These are phyloP conservation scores for Austropuccinia psidii DNA, from an alignment of 1,284 basidiomycete genomes.

Conservation along the genomic window DNA sequence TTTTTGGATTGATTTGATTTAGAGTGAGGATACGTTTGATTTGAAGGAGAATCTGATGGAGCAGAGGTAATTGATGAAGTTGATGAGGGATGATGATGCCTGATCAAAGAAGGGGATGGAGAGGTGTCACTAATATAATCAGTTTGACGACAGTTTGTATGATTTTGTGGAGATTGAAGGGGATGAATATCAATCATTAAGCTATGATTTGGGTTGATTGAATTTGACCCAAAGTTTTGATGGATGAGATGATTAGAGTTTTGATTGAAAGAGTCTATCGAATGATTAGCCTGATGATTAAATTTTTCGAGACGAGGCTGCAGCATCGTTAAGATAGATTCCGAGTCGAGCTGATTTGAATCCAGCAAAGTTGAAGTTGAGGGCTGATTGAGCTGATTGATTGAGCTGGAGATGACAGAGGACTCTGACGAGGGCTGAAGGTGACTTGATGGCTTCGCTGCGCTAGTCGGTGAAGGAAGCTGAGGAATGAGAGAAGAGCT, in stretches of 20 bases:
- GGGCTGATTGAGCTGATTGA: not conserved
- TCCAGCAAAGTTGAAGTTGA: not conserved
- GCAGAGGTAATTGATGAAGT: not conserved
- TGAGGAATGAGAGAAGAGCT: too few relatives aligned
- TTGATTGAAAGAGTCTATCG: not conserved
- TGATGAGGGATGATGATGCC: slow-evolving; percentile 5
- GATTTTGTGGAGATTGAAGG: not conserved
- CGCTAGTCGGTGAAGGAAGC: too few relatives aligned
- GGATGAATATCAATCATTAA: slow-evolving; percentile 8
- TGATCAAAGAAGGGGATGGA: slow-evolving; percentile 32
- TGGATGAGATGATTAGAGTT: not conserved
- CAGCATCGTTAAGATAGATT: too few relatives aligned
- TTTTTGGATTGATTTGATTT: not conserved
- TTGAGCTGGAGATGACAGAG: not conserved
- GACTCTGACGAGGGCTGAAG: slow-evolving; percentile 2
- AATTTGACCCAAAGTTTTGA: not conserved
- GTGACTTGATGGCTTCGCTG: slow-evolving; percentile 1
- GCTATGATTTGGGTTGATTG: not conserved
- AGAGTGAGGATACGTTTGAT: not conserved
- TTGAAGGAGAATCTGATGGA: not conserved
- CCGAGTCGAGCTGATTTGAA: not conserved
- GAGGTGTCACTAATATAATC: not conserved
- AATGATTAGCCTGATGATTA: not conserved
- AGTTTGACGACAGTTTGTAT: not conserved
- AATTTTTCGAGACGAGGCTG: too few relatives aligned